phyloP scores from a whole-genome alignment of 352 stramenopile species.

The Globisporangium viniferum region DNA sequence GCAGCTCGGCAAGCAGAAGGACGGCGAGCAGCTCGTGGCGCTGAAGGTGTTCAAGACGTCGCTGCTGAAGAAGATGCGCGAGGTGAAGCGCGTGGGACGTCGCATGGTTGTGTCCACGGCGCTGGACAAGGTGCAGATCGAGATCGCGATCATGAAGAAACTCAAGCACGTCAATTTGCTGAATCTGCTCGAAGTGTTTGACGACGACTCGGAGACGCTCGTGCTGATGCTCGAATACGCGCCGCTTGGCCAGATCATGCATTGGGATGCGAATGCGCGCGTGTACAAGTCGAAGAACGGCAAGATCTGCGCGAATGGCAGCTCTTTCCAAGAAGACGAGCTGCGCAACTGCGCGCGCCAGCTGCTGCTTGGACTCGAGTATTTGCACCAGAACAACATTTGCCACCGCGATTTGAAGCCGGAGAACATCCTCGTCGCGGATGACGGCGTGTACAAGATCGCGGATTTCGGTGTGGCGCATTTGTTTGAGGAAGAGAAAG shows the following conservation, averaged over 20 bases:
- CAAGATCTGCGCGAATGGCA: conserved; percentile 16
- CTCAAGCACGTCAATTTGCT: conserved; percentile 73
- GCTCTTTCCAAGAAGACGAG: conserved; percentile 46
- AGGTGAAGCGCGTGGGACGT: conserved; percentile 77
- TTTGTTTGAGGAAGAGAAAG: conserved; percentile 65
- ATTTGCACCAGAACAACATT: conserved; percentile 85
- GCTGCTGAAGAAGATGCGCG: conserved; percentile 82
- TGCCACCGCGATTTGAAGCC: conserved; percentile 85
- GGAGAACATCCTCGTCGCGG: conserved; percentile 78
- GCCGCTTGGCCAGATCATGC: conserved; percentile 79
- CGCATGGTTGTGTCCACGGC: conserved; percentile 85
- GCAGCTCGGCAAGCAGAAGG: conserved; percentile 68
- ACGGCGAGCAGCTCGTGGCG: conserved; percentile 55
- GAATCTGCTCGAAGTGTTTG: conserved; percentile 79
- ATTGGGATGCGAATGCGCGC: conserved; percentile 60
- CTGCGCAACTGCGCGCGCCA: conserved; percentile 66
- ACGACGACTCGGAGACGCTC: conserved; percentile 80
- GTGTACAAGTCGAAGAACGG: conserved; percentile 45
- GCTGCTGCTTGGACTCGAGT: conserved; percentile 74
- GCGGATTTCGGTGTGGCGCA: conserved; percentile 84
- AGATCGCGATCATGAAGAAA: conserved; percentile 91
- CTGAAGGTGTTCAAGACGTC: conserved; percentile 88
- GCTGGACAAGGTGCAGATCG: conserved; percentile 83
- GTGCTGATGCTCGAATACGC: conserved; percentile 87
- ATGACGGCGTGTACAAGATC: conserved; percentile 76